Evolutionary conservation across 306 rosid genomes (phyloP).

Genomic region (Vachellia collinsii): DNA sequence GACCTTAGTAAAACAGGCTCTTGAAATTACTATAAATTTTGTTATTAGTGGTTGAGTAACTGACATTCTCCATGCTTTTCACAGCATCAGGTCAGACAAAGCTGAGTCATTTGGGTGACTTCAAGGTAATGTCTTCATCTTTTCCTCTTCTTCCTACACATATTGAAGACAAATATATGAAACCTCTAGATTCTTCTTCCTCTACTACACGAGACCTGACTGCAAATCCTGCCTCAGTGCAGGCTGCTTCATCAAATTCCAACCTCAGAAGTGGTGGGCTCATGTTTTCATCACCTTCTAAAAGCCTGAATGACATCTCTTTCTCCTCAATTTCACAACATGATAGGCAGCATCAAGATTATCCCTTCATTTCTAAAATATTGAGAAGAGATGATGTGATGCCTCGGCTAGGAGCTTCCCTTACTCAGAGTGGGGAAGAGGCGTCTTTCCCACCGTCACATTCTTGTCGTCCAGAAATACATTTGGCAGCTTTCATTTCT

Average conservation of each 20-base stretch:
- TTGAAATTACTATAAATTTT: neutral
- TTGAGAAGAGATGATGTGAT: constrained; percentile 31
- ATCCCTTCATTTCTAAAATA: constrained; percentile 51
- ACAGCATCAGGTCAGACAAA: constrained; percentile 32
- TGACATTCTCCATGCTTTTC: constrained; percentile 20
- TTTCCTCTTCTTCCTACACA: constrained; percentile 47
- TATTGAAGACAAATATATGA: constrained; percentile 47
- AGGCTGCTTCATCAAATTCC: constrained; percentile 45
- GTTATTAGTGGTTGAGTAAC: constrained; percentile 15
- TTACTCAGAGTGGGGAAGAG: constrained; percentile 26
- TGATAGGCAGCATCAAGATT: constrained; percentile 52
- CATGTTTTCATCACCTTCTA: constrained; percentile 46
- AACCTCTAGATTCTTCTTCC: constrained; percentile 54
- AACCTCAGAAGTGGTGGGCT: constrained; percentile 43
- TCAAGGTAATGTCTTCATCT: constrained; percentile 51
- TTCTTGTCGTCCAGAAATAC: constrained; percentile 49
- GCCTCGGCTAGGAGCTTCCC: constrained; percentile 2
- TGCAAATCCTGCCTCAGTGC: constrained; percentile 47
- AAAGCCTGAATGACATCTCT: constrained; percentile 28
- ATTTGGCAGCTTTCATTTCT: constrained; percentile 44
- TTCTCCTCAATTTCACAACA: constrained; percentile 42
- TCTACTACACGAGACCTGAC: constrained; percentile 47
- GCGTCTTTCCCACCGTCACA: constrained; percentile 35
- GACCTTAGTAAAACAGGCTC: constrained; percentile 3
- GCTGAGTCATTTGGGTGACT: constrained; percentile 33